These are phyloP conservation scores for Thelonectria olida DNA, from an alignment of 2,329 filamentous ascomycete genomes.

Conservation along the genomic window DNA sequence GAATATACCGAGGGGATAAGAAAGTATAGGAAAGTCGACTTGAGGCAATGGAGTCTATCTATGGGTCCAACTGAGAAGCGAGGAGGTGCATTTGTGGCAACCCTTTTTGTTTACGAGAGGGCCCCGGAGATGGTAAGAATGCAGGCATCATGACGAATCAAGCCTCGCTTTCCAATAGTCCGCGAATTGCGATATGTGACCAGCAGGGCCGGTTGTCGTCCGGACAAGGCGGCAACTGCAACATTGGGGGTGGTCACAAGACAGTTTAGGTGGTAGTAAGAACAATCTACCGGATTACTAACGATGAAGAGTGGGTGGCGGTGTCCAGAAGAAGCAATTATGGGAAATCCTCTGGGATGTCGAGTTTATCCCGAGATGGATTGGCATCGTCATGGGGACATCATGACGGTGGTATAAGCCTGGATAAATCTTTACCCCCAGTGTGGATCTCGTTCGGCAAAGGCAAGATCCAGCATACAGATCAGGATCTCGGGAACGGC, in stretches of 20 bases:
- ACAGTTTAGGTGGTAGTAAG: too few species aligned
- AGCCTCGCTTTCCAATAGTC: neutral
- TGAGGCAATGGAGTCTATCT: neutral
- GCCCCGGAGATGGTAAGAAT: neutral
- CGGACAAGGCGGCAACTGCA: too few species aligned
- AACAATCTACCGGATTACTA: conserved; percentile 9
- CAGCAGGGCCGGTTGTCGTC: conserved; percentile 4
- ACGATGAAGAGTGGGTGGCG: neutral
- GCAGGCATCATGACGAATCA: conserved; percentile 7
- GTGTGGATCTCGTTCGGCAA: neutral
- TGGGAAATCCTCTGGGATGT: neutral
- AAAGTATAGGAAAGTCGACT: conserved; percentile 10
- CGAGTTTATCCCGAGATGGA: neutral
- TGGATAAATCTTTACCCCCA: conserved; percentile 16
- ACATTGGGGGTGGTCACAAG: neutral
- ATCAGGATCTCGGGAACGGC: neutral
- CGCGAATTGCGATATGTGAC: conserved; percentile 1
- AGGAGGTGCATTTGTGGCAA: conserved; percentile 1
- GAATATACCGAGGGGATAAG: neutral
- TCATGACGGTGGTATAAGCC: neutral
- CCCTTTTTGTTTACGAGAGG: conserved; percentile 10
- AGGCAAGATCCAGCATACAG: neutral
- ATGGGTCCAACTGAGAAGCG: conserved; percentile 11
- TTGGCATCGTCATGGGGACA: neutral
- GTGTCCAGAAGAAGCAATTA: neutral